These are phyloP conservation scores for Xylaria sp. DNA, from an alignment of 2,329 filamentous ascomycete genomes.

Conservation along the genomic window DNA sequence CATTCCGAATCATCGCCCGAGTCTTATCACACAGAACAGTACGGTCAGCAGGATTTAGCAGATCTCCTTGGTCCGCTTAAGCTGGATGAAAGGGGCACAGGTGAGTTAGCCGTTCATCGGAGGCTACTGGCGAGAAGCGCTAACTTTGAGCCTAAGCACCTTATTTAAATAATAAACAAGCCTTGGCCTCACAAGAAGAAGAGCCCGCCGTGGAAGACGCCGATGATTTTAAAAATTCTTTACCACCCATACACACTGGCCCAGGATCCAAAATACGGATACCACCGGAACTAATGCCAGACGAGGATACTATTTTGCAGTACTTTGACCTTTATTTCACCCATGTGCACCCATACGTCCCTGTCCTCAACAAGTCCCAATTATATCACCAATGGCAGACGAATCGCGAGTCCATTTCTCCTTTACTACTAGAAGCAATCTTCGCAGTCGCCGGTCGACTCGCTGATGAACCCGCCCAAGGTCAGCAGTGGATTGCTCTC, in stretches of 20 bases:
- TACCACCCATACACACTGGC: constrained; percentile 71
- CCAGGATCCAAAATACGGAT: constrained; percentile 83
- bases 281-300: constrained; percentile 90
- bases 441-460: constrained; percentile 88
- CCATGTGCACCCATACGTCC: constrained; percentile 91
- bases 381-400: constrained; percentile 92
- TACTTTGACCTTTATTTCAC: constrained; percentile 92
- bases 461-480: constrained; percentile 81
- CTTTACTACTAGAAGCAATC: constrained; percentile 84
- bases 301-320: constrained; percentile 77
- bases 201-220: constrained; percentile 70
- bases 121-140: constrained; percentile 2
- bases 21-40: constrained; percentile 65
- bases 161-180: constrained; percentile 73
- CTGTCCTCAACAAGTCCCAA: constrained; percentile 79
- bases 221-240: constrained; percentile 72
- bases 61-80: constrained; percentile 85
- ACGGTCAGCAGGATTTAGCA: constrained; percentile 73
- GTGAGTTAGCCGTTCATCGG: constrained; percentile 54
- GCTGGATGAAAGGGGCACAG: constrained; percentile 85
- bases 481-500: constrained; percentile 90
- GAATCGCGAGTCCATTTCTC: constrained; percentile 83
- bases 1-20: constrained; percentile 52
- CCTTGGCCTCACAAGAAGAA: constrained; percentile 52
- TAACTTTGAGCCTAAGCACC: constrained; percentile 62